Percentiles rank a stretch among this genome's conserved stretches.
Evolutionary conservation across 2,329 filamentous ascomycete genomes (phyloP).

Genomic region (Sordariomycetes sp.): DNA sequence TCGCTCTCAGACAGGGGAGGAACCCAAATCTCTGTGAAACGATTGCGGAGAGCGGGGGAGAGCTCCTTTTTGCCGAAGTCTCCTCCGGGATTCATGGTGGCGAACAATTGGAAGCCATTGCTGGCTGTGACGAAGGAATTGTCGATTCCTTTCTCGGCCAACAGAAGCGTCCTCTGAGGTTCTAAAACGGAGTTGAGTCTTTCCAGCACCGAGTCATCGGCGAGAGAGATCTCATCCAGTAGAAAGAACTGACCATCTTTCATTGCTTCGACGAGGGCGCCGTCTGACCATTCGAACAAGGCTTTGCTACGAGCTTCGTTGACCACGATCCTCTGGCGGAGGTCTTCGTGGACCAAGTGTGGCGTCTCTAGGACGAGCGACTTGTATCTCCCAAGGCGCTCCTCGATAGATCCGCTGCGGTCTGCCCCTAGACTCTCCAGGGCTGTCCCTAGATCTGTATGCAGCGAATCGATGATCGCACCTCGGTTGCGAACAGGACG

Average conservation of each 20-base stretch:
- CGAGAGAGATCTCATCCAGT: constrained; percentile 93
- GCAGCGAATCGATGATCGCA: constrained; percentile 57
- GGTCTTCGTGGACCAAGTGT: constrained; percentile 36
- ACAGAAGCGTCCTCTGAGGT: constrained; percentile 70
- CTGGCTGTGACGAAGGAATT: constrained; percentile 70
- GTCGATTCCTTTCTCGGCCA: constrained; percentile 87
- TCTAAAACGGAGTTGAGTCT: constrained; percentile 95
- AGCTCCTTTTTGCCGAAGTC: constrained; percentile 98
- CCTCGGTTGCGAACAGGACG: constrained; percentile 80
- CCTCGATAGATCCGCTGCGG: constrained; percentile 35
- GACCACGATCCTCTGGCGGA: constrained; percentile 35
- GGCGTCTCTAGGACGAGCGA: constrained; percentile 34
- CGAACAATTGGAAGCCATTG: constrained; percentile 86
- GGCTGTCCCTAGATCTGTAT: constrained; percentile 45
- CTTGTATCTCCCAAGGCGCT: constrained; percentile 50
- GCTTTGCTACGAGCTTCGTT: constrained; percentile 62
- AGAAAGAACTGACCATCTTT: constrained; percentile 82
- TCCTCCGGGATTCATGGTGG: constrained; percentile 98
- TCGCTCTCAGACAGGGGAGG: constrained; percentile 75
- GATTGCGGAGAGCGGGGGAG: constrained; percentile 87
- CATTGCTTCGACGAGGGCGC: constrained; percentile 91
- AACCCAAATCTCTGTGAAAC: constrained; percentile 99
- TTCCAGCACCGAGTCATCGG: constrained; percentile 94
- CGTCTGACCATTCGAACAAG: constrained; percentile 94
- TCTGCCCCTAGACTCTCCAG: constrained; percentile 31